These are phyloP conservation scores for Ustilago hordei DNA, from an alignment of 1,284 basidiomycete genomes.

Conservation along the genomic window DNA sequence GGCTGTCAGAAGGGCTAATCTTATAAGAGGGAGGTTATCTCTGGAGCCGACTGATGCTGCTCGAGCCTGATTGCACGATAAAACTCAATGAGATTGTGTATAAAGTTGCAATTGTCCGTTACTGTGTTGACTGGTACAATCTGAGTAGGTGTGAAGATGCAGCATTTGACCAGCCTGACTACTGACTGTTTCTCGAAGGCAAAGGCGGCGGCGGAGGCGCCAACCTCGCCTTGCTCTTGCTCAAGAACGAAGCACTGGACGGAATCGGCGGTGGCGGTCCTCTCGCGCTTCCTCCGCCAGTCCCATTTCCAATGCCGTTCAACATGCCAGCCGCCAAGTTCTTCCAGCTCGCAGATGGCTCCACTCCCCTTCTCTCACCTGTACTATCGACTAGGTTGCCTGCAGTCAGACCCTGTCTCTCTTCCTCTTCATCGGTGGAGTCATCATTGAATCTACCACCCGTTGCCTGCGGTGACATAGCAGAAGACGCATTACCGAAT, in stretches of 20 bases:
- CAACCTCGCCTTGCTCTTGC: slow-evolving; percentile 25
- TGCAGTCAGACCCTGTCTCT: slow-evolving; percentile 21
- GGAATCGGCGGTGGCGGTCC: slow-evolving; percentile 44
- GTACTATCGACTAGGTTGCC: slow-evolving; percentile 11
- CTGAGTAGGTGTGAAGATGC: background rate
- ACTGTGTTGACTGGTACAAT: slow-evolving; percentile 1
- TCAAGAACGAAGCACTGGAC: slow-evolving; percentile 31
- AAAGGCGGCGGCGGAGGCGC: slow-evolving; percentile 41
- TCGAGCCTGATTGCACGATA: background rate
- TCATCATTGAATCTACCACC: slow-evolving; percentile 16
- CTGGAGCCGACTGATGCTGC: background rate
- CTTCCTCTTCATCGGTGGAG: slow-evolving; percentile 23
- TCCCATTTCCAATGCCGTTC: slow-evolving; percentile 3
- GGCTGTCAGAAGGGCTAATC: slow-evolving; percentile 31
- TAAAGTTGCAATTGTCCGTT: slow-evolving; percentile 13
- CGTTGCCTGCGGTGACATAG: slow-evolving; percentile 41
- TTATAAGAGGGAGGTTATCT: slow-evolving; percentile 18
- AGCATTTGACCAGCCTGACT: background rate
- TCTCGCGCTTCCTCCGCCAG: slow-evolving; percentile 3
- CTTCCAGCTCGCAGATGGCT: slow-evolving; percentile 9
- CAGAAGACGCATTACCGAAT: slow-evolving; percentile 12
- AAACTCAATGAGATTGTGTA: background rate
- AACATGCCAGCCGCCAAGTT: background rate
- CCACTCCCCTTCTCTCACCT: slow-evolving; percentile 7
- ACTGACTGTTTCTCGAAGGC: slow-evolving; percentile 31